Evolutionary conservation across 106 monocot genomes (phyloP), one percentile per base, ranked within the genome.

Genomic region (Dioscorea zingiberensis): DNA sequence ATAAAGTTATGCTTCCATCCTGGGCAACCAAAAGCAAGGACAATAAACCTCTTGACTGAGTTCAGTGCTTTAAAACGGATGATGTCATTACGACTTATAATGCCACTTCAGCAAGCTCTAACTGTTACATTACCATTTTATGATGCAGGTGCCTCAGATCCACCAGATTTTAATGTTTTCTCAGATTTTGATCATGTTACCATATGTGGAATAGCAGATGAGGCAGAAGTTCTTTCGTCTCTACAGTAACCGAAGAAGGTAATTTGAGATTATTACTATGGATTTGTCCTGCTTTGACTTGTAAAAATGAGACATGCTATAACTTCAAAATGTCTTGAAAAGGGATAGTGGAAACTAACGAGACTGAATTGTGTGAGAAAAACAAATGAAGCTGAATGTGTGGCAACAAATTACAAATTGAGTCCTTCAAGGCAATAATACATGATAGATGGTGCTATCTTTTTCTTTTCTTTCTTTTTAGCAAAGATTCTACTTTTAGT

Each of bases 181-280:
- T 83, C 81, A 58, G 74, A 65, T 55, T 53, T 62, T 57, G 85
- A 97, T 48, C 77, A 80, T 69, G 79, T 69, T 28, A 92, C 88
- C 27, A 97, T 97, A 68, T 78, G 83, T 64, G 92, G 97, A 32
- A 88, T 97, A 51, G 81, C 86, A 29, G 97, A 97, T 88, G 97
- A 97, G 60, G 97, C 97, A 49, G 97, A 97, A 76, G 92, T 97
- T 61, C 92, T 97, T 64, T 81, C 81, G 13, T 97, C 97, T 68
- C 97, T 97, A 48, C 97, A 97, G 64, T 69, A 73, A 74, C 97
- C 97, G 11, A 97, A 97, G 74, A 97, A 97, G 92, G 94, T 95
- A 61, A 47, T 17, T 62, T 13, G 9, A 8, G 24, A 6, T 44
- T 26, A n/a, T 0, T 65, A n/a, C 19, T 30, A 8, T n/a, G n/a